phyloP scores from a whole-genome alignment of 1,284 basidiomycete genomes.

The Pyrrhoderma lamaoense region DNA sequence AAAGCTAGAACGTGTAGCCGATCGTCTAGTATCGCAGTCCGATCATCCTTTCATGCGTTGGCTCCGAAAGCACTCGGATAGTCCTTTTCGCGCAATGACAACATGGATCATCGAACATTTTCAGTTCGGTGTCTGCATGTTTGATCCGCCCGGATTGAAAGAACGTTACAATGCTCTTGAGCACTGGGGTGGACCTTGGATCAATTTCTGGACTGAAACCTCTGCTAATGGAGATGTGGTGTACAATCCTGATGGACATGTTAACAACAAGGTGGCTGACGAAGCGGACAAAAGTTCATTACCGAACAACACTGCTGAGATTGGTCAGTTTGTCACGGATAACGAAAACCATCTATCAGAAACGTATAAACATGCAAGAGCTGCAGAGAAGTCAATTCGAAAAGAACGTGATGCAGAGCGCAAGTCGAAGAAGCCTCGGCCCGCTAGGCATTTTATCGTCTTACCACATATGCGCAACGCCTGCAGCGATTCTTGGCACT shows the following conservation, averaged over 20 bases:
- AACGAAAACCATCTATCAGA: not conserved
- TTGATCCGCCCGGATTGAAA: conserved; percentile 42
- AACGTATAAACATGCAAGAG: conserved; percentile 15
- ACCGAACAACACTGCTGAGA: conserved; percentile 21
- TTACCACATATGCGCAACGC: conserved; percentile 28
- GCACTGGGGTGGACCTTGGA: conserved; percentile 41
- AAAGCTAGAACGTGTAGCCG: conserved; percentile 25
- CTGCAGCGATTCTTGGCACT: conserved; percentile 26
- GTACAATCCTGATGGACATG: not conserved
- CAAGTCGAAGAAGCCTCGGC: conserved; percentile 18
- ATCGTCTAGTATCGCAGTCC: conserved; percentile 33
- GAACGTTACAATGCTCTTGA: conserved; percentile 40
- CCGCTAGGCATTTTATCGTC: conserved; percentile 41
- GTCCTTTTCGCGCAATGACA: conserved; percentile 38
- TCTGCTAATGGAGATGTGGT: conserved; percentile 3
- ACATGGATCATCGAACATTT: conserved; percentile 45
- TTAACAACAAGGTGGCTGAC: conserved; percentile 9
- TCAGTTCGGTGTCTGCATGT: conserved; percentile 50
- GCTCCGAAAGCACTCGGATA: conserved; percentile 43
- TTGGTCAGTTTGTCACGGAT: conserved; percentile 24
- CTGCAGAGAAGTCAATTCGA: conserved; percentile 24
- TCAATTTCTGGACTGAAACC: conserved; percentile 50
- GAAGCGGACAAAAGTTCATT: conserved; percentile 12
- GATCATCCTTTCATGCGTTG: conserved; percentile 38
- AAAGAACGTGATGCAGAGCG: conserved; percentile 26